Evolutionary conservation across 352 stramenopile species (phyloP), one percentile per base, ranked within the genome.

Genomic region (Phytophthora sansomeana): DNA sequence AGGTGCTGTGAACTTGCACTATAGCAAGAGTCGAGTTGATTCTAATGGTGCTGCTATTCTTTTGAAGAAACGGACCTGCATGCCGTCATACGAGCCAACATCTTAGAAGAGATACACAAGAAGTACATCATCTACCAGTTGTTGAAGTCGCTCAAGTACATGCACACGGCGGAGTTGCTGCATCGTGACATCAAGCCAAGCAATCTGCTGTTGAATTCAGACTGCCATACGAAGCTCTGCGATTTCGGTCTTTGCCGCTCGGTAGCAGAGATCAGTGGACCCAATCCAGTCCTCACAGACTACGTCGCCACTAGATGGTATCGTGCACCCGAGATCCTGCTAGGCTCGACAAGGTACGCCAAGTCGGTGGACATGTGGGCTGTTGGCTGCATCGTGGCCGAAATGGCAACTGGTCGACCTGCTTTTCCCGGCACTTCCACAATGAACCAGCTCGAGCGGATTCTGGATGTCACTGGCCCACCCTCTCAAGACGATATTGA

Each of bases 41-140:
- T 46, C 21, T 63, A 21, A 48, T n/a, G 19, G n/a, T 38, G 51
- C 11, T 47, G 6, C 41, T 54, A 14, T 26, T 42, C 28, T 10
- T 39, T 33, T 6, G 33, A 72, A 97, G 93, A 99, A 73, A 98
- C 95, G 39, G 96, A 99, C 75, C 75, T 99, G 35, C 91, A 98
- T 79, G 92, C 93, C 9, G 94, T 98, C 33, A 98, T 99, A 77
- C 87, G 94, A 68, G 93, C 91, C 54, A 95, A 97, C 58, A 98
- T 98, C 35, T 72, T 98, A 33, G 90, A 98, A 68, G 92, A 98
- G 51, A 97, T 98, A 24, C 96, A 99, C 80, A 98, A 98, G 69
- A 98, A 98, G 74, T 99, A 98, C 67, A 97, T 99, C 41, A 96
- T 97, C 30, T 99, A 98, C 66, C 97, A 99, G 74, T 72, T 99